Percentiles rank a stretch among this genome's conserved stretches.
Evolutionary conservation across 306 rosid species (phyloP).

Genomic region (Trifolium pratense): DNA sequence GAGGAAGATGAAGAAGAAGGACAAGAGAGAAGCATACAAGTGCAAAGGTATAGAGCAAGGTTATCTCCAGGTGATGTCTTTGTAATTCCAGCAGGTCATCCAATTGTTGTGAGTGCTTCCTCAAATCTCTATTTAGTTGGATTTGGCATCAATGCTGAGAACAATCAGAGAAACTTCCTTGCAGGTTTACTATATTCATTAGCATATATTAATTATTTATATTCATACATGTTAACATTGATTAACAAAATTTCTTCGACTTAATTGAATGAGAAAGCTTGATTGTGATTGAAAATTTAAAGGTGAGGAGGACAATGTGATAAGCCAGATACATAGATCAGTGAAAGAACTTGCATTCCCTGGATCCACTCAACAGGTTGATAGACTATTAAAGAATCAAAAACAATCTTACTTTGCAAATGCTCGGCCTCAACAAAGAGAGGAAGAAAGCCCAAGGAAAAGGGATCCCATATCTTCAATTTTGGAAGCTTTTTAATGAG

Average conservation of each 20-base stretch:
- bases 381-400: slow-evolving; percentile 36
- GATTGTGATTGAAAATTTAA: neutral
- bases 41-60: slow-evolving; percentile 19
- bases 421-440: slow-evolving; percentile 22
- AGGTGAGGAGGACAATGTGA: slow-evolving; percentile 48
- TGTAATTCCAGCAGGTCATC: slow-evolving; percentile 49
- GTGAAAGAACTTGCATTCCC: slow-evolving; percentile 42
- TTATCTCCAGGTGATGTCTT: slow-evolving; percentile 37
- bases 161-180: slow-evolving; percentile 56
- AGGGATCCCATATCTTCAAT: slow-evolving; percentile 28
- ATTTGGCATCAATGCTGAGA: slow-evolving; percentile 46
- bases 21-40: neutral
- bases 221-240: too few relatives aligned
- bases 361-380: slow-evolving; percentile 35
- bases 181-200: slow-evolving; percentile 39
- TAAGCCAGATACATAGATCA: slow-evolving; percentile 37
- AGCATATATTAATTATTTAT: too few relatives aligned
- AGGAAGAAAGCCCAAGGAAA: neutral
- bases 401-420: slow-evolving; percentile 41
- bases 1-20: neutral
- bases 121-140: slow-evolving; percentile 36
- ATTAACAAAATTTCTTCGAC: neutral
- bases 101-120: slow-evolving; percentile 43
- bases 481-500: slow-evolving; percentile 23
- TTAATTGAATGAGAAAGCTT: neutral